Base-by-base conservation (phyloP, 495 filamentous ascomycete species). In the Entonaema liquescens region DNA sequence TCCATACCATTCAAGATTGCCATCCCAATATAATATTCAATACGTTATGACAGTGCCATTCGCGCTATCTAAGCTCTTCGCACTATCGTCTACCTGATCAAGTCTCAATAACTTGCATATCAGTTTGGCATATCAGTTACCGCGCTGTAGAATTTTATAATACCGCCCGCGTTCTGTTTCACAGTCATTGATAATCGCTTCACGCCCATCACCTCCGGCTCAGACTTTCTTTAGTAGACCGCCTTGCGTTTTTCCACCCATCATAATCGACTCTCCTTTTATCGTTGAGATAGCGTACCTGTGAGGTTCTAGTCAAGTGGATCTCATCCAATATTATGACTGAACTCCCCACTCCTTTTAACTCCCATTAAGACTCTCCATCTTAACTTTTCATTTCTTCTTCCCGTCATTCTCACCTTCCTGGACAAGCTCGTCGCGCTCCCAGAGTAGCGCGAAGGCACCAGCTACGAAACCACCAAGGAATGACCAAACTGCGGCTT, bases 391-490 rank as follows among this genome's bases (percentile, higher is more conserved):
- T 49, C 49, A 67, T 59, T 72, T 72, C 28, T 25, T 72, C 69
- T 72, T 68, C 35, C 33, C 68, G 38, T 71, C 63, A 7, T 17
- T 52, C 54, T 72, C 69, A 28, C 59, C 63, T 11, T 67, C 59
- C 50, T 25, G 60, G 2, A 72, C 70, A 21, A 72, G 26, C 65
- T 68, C 60, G 28, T 72, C 70, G 1, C 65, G 59, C 36, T 72
- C 65, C 70, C 70, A 72, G 21, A 72, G 56, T 67, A 89, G 76
- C 54, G 83, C 82, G 12, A 86, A 75, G 1, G 83, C 82, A 11
- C 81, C 83, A 2, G 82, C 87, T 0, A 77, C 75, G 0, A 87
- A 88, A 0, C 88, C 88, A 2, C 78, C 76, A 15, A 89, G 12
- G 52, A 81, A 33, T 13, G 79, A 66, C 78, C 87, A 79, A 2